Evolutionary conservation across 2,329 filamentous ascomycete species (phyloP), one percentile per base, ranked within the genome.

Genomic region (Fusarium sarcochroum): DNA sequence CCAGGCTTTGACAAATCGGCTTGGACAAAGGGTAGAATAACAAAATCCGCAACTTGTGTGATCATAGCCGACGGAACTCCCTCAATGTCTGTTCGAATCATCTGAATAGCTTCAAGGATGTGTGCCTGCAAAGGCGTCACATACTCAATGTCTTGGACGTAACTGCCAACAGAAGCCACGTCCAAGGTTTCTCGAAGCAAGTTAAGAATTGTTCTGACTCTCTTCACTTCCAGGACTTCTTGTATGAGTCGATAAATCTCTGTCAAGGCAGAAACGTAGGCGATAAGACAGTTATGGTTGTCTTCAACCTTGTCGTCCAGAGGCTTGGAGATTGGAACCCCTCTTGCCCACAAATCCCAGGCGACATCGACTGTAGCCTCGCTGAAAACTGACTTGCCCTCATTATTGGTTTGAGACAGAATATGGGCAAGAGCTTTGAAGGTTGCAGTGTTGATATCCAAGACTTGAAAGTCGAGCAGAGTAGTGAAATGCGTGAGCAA

Each of bases 281-380:
- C 92, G 30, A 93, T 82, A n/a, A 95, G 86, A 13, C 93, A 94
- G 58, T 90, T 90, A 75, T 97, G 93, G 69, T 96, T 97, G 64
- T 92, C 87, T 4, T 80, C 80, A 1, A 82, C 78, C 49, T 84
- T 84, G 27, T 61, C 61, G 13, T 66, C 70, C 13, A 51, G 61
- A 14, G 68, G 71, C 32, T 80, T 80, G 2, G 82, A 79, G 5
- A 84, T 79, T 0, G 90, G 90, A n/a, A 91, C 83, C 3, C 87
- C 87, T 38, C 87, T 83, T 17, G 87, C 87, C 92, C 92, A 94
- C 6, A 94, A 78, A 30, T 84, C 80, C 92, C 92, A 94, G 3
- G 87, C 88, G 32, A 86, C 80, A 49, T 89, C 84, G 50, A 92
- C 81, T 2, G 89, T 87, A 25, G 76, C 77, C 63, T 82, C 83